These are phyloP conservation scores for Neurospora hispaniola DNA, from an alignment of 495 filamentous ascomycete species.

Conservation along the genomic window DNA sequence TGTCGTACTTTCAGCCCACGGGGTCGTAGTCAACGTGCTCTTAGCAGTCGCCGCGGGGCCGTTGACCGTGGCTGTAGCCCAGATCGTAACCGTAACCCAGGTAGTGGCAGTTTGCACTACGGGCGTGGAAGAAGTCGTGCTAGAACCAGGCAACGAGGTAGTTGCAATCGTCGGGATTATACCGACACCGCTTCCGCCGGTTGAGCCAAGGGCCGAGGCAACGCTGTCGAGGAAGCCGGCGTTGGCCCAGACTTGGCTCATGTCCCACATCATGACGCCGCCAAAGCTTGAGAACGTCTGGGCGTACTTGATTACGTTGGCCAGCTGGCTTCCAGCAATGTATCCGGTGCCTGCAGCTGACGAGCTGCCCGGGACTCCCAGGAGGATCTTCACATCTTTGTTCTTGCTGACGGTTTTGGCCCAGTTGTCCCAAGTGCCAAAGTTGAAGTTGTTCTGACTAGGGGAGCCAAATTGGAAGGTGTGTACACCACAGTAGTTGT, in stretches of 20 bases:
- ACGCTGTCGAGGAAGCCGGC: slow-evolving; percentile 43
- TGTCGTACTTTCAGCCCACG: neutral
- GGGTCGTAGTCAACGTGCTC: neutral
- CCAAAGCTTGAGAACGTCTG: slow-evolving; percentile 51
- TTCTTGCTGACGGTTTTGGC: slow-evolving; percentile 51
- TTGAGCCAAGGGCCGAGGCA: slow-evolving; percentile 14
- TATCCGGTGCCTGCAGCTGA: slow-evolving; percentile 52
- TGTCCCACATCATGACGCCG: slow-evolving; percentile 67
- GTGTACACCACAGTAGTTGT: slow-evolving; percentile 53
- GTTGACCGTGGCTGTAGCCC: slow-evolving; percentile 2
- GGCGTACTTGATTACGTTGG: slow-evolving; percentile 37
- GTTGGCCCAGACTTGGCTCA: slow-evolving; percentile 50
- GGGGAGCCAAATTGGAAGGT: slow-evolving; percentile 35
- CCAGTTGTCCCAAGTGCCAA: slow-evolving; percentile 62
- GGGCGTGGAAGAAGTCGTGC: slow-evolving; percentile 9
- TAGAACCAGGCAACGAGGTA: slow-evolving; percentile 2
- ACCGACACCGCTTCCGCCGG: neutral
- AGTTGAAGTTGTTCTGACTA: slow-evolving; percentile 54
- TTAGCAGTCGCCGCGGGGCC: neutral
- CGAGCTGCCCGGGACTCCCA: slow-evolving; percentile 55
- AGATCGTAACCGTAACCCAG: neutral
- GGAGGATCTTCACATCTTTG: slow-evolving; percentile 50
- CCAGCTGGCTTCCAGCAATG: slow-evolving; percentile 32
- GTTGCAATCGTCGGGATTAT: neutral
- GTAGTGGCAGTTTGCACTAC: slow-evolving; percentile 4